phyloP scores from a whole-genome alignment of 2,329 filamentous ascomycete genomes.

The Beauveria asiatica region DNA sequence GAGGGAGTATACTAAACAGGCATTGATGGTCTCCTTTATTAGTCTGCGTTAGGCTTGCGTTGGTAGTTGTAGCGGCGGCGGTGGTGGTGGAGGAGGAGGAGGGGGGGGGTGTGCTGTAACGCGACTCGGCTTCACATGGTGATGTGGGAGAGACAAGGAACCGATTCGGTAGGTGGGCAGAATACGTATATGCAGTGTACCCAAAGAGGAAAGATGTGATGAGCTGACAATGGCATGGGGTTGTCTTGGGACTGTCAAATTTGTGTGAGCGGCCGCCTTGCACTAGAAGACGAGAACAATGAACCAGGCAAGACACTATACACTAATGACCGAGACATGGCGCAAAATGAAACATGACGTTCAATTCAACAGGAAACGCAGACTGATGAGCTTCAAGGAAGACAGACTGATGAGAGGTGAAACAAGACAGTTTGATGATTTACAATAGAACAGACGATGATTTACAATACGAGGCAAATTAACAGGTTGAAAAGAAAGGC shows the following conservation, averaged over 20 bases:
- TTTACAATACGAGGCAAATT: too few species aligned
- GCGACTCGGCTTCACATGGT: slow-evolving; percentile 2
- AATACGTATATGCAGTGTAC: neutral
- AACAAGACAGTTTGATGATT: too few species aligned
- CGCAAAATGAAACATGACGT: too few species aligned
- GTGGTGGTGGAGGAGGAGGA: neutral
- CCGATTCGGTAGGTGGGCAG: neutral
- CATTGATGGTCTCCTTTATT: neutral
- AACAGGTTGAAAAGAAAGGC: neutral
- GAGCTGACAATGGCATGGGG: neutral
- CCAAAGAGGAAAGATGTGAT: neutral
- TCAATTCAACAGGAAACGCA: too few species aligned
- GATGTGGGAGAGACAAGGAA: neutral
- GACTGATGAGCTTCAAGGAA: too few species aligned
- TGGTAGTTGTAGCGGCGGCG: too few species aligned
- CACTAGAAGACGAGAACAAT: neutral
- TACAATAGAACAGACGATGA: too few species aligned
- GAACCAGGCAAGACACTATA: neutral
- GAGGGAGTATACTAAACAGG: too few species aligned
- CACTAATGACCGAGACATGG: neutral
- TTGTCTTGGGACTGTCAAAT: neutral
- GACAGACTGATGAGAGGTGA: too few species aligned
- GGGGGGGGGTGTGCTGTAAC: neutral
- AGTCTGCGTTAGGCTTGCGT: neutral
- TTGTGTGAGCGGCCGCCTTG: neutral